phyloP scores from a whole-genome alignment of 2,329 filamentous ascomycete genomes.

The Fusarium pseudonygamai region DNA sequence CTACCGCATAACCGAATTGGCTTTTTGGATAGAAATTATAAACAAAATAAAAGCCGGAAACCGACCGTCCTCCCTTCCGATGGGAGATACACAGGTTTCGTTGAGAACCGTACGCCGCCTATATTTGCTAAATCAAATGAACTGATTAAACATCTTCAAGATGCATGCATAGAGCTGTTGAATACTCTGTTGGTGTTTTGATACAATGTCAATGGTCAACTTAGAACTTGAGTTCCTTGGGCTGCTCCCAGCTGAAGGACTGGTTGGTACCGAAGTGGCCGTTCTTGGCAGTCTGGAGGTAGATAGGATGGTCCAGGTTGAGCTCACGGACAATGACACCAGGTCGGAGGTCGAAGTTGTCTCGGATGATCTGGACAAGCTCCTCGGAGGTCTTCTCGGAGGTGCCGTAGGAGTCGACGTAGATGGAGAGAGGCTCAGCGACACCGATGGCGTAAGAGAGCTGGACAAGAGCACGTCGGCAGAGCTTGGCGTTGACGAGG shows the following conservation, averaged over 20 bases:
- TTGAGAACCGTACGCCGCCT: slow-evolving; percentile 59
- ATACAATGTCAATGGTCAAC: slow-evolving; percentile 38
- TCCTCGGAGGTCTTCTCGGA: slow-evolving; percentile 89
- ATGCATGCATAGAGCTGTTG: slow-evolving; percentile 52
- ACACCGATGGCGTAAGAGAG: slow-evolving; percentile 99
- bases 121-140: slow-evolving; percentile 50
- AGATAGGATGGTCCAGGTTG: slow-evolving; percentile 94
- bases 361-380: slow-evolving; percentile 91
- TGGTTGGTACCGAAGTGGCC: slow-evolving; percentile 98
- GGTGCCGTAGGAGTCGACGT: slow-evolving; percentile 97
- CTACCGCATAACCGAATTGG: slow-evolving; percentile 39
- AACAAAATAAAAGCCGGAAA: slow-evolving; percentile 50
- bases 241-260: slow-evolving; percentile 97
- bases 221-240: slow-evolving; percentile 94
- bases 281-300: slow-evolving; percentile 99
- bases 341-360: slow-evolving; percentile 97
- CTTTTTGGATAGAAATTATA: slow-evolving; percentile 35
- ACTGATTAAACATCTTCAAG: slow-evolving; percentile 51
- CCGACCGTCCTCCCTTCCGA: slow-evolving; percentile 47
- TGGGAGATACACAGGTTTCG: slow-evolving; percentile 54
- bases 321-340: slow-evolving; percentile 99
- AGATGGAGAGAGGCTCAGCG: slow-evolving; percentile 95
- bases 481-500: slow-evolving; percentile 86
- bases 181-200: slow-evolving; percentile 48
- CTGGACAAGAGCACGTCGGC: slow-evolving; percentile 93